Base-by-base conservation (phyloP, 129 eudicot species). In the Apium graveolens region DNA sequence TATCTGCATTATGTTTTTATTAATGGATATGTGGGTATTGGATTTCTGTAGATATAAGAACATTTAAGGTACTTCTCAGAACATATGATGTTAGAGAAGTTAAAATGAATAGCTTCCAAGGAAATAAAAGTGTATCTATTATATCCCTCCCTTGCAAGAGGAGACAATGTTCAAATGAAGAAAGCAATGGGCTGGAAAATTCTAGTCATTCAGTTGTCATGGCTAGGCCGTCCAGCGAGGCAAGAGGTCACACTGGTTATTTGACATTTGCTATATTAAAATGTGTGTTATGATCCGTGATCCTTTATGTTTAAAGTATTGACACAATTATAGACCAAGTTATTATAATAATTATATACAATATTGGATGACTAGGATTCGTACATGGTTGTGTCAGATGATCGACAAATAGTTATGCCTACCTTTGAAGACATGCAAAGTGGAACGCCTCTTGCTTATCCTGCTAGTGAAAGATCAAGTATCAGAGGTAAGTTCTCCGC, bases 231-330 rank as follows among this genome's bases (percentile, higher is more conserved):
- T 85, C 84, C 21, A n/a, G n/a, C n/a, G n/a, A n/a, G n/a, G n/a
- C n/a, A n/a, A n/a, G n/a, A n/a, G n/a, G n/a, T n/a, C n/a, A n/a
- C n/a, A n/a, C n/a, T n/a, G n/a, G n/a, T n/a, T n/a, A n/a, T n/a
- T n/a, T n/a, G n/a, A n/a, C n/a, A 68, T 93, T 93, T 83, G 98
- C 98, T 71, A 89, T 97, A 74, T 90, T 91, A 63, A 89, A 82
- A 16, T 48, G 24, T 48, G 7, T 16, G 21, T 16, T 37, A 5
- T 37, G 39, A 37, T 37, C n/a, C n/a, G n/a, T n/a, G n/a, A n/a
- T n/a, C n/a, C n/a, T n/a, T n/a, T n/a, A n/a, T n/a, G n/a, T n/a
- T n/a, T n/a, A n/a, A n/a, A n/a, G n/a, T n/a, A n/a, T n/a, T n/a
- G n/a, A n/a, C n/a, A n/a, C n/a, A n/a, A n/a, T n/a, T n/a, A n/a